Evolutionary conservation across 2,329 filamentous ascomycete genomes (phyloP).

Genomic region (Penicillium sp.): DNA sequence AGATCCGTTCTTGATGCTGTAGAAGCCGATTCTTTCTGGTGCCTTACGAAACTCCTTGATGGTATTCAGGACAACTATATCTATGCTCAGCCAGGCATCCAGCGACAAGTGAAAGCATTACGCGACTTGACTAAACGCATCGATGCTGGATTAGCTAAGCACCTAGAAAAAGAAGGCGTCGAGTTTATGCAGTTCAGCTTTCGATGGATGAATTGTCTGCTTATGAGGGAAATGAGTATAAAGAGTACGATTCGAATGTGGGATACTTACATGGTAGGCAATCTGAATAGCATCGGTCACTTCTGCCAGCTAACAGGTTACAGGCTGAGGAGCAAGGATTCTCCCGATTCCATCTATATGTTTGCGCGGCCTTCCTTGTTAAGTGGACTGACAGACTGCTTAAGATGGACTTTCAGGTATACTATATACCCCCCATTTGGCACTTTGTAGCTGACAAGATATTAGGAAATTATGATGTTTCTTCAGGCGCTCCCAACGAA

Average conservation of each 20-base stretch:
- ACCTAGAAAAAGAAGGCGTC: constrained; percentile 84
- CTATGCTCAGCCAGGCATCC: constrained; percentile 93
- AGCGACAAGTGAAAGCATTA: constrained; percentile 83
- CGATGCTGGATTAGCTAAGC: constrained; percentile 76
- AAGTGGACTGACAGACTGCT: constrained; percentile 96
- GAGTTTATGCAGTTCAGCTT: constrained; percentile 99
- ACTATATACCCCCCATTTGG: not conserved
- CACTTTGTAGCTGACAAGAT: not conserved
- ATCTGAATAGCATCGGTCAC: not conserved
- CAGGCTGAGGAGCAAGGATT: constrained; percentile 98
- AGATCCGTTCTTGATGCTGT: constrained; percentile 90
- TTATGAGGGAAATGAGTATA: constrained; percentile 97
- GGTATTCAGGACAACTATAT: constrained; percentile 99
- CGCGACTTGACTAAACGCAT: constrained; percentile 89
- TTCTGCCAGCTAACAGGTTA: constrained; percentile 17
- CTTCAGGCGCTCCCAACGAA: constrained; percentile 88
- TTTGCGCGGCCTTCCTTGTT: constrained; percentile 94
- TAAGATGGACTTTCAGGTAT: constrained; percentile 83
- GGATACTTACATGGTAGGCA: constrained; percentile 88
- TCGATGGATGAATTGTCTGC: constrained; percentile 97
- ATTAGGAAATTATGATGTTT: constrained; percentile 99
- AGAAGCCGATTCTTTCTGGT: constrained; percentile 98
- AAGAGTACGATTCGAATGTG: constrained; percentile 98
- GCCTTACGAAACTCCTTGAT: constrained; percentile 93
- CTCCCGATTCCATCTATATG: constrained; percentile 96